A percentile compares a stretch with the other conserved stretches of the same genome.
These are phyloP conservation scores for Eutrema yunnanense DNA, from an alignment of 345 rosid species.

Conservation along the genomic window DNA sequence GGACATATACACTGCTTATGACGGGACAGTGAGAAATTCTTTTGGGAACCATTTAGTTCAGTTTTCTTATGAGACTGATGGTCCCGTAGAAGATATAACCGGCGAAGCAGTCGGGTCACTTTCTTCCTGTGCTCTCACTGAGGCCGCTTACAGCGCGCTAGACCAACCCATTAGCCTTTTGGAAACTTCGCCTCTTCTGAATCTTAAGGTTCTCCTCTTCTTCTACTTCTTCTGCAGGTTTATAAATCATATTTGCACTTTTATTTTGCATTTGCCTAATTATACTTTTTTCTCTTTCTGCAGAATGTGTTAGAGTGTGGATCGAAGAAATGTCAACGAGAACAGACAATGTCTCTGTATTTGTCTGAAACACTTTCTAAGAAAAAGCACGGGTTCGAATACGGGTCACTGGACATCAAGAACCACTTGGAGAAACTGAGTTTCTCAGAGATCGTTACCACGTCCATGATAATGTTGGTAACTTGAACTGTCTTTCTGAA, in stretches of 20 bases:
- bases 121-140: conserved; percentile 82
- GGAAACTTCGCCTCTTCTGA: conserved; percentile 33
- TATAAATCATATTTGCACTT: neutral
- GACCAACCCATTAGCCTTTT: conserved; percentile 92
- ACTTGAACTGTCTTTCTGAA: neutral
- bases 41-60: conserved; percentile 79
- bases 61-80: conserved; percentile 49
- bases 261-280: neutral
- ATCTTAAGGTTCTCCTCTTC: conserved; percentile 35
- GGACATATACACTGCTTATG: conserved; percentile 64
- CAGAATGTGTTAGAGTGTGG: conserved; percentile 92
- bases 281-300: neutral
- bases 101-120: conserved; percentile 78
- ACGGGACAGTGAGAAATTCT: conserved; percentile 80
- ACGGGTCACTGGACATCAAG: conserved; percentile 74
- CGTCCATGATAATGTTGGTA: conserved; percentile 67
- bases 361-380: conserved; percentile 68
- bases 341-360: conserved; percentile 60
- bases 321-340: conserved; percentile 45
- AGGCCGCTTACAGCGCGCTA: conserved; percentile 93
- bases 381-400: conserved; percentile 78
- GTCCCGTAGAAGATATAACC: conserved; percentile 31
- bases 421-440: conserved; percentile 64
- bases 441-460: conserved; percentile 68
- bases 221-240: neutral